These are phyloP conservation scores for Fagopyrum esculentum DNA, from an alignment of 148 eudicot species.

Conservation along the genomic window DNA sequence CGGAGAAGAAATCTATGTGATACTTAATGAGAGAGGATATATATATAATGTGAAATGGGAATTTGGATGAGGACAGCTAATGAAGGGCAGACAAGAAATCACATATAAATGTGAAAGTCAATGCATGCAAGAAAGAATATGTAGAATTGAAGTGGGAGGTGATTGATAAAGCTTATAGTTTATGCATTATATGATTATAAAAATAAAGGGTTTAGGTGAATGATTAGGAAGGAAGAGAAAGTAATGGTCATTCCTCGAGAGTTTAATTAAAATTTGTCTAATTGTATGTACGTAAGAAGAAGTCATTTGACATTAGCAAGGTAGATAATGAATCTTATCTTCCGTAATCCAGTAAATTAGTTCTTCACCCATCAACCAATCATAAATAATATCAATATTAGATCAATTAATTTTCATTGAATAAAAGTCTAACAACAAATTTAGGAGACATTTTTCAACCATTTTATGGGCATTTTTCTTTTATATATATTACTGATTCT, in stretches of 20 bases:
- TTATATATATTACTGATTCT: too few relatives aligned
- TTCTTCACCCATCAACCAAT: too few relatives aligned
- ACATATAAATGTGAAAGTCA: neutral
- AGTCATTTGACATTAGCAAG: neutral
- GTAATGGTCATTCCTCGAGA: neutral
- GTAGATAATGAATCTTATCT: neutral
- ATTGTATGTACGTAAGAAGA: neutral
- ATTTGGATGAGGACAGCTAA: neutral
- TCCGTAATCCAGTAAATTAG: neutral
- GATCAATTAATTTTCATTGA: too few relatives aligned
- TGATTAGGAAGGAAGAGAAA: neutral
- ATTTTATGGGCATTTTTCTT: too few relatives aligned
- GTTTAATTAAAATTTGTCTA: neutral
- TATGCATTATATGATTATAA: neutral
- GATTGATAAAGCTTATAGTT: neutral
- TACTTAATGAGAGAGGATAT: neutral
- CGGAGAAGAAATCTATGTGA: neutral
- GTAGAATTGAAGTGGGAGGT: neutral
- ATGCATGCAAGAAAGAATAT: neutral
- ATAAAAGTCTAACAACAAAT: too few relatives aligned
- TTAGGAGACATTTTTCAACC: too few relatives aligned
- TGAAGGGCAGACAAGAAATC: neutral
- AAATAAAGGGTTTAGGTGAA: constrained; percentile 2
- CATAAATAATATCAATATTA: too few relatives aligned
- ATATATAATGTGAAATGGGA: neutral